Evolutionary conservation across 176 grass and related monocot genomes (phyloP).

Genomic region (Hyparrhenia diplandra): DNA sequence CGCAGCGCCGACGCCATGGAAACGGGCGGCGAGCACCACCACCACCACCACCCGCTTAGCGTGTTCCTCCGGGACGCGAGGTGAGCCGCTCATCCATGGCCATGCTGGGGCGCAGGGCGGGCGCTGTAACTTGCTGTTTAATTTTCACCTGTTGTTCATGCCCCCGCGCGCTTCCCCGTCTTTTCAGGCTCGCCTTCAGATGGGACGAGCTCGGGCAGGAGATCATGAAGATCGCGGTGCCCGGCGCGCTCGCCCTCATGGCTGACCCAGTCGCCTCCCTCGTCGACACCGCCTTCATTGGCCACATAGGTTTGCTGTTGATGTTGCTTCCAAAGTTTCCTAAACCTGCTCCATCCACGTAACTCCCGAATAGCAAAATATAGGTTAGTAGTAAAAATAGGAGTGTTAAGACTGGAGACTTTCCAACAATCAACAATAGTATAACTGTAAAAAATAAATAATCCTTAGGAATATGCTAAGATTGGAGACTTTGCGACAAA

Average conservation of each 20-base stretch:
- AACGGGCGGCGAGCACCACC: neutral
- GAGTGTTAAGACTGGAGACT: neutral
- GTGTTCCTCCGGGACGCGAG: slow-evolving; percentile 47
- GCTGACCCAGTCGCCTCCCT: slow-evolving; percentile 83
- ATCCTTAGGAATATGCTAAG: no score
- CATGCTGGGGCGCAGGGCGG: no score
- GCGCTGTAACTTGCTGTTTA: neutral
- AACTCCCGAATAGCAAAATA: neutral
- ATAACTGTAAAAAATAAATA: no score
- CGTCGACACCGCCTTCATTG: slow-evolving; percentile 87
- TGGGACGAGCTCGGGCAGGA: slow-evolving; percentile 80
- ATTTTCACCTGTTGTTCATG: no score
- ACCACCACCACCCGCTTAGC: slow-evolving; percentile 35
- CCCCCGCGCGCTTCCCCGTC: neutral
- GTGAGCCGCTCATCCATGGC: neutral
- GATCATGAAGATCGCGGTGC: slow-evolving; percentile 68
- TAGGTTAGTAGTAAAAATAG: neutral
- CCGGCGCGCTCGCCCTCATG: slow-evolving; percentile 66
- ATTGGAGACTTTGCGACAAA: no score
- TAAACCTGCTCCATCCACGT: neutral
- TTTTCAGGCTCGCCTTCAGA: slow-evolving; percentile 53
- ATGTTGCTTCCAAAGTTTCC: no score
- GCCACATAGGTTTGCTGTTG: slow-evolving; percentile 57
- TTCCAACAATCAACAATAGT: neutral
- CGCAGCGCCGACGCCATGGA: slow-evolving; percentile 20